Evolutionary conservation across 2,329 filamentous ascomycete genomes (phyloP), one percentile per base, ranked within the genome.

Genomic region (Monosporascus sp.): DNA sequence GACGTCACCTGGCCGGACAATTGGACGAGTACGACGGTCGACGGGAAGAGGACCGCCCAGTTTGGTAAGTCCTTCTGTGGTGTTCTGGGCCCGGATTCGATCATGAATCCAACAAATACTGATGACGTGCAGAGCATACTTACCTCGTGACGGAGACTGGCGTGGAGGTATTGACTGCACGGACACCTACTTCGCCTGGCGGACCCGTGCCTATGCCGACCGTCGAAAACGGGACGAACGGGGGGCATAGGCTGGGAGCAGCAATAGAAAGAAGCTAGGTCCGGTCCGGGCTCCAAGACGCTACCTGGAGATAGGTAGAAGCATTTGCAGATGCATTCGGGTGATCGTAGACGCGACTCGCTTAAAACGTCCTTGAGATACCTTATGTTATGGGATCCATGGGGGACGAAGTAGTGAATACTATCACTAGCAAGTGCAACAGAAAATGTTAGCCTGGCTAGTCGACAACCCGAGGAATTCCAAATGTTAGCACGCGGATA

Each of bases 1-100:
- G 94, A 99, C 67, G 88, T 94, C 69, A 97, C 91, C 0, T 99
- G 94, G 94, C 94, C 94, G 0, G 94, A 99, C 69, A 90, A 97
- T 75, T 99, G 94, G 94, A 99, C 94, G 1, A 96, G 91, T 71
- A 89, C 90, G 5, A 99, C 94, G 0, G 82, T 86, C 52, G 94
- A 99, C 68, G 94, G 94, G 49, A 89, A 88, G 71, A 79, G 83
- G 67, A 96, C 92, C 17, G 94, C 94, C 9, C 94, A 99, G 68
- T 99, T 99, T 66, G 88, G 87, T 90, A 75, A 70, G 84, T 72
- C 31, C 11, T 35, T 35, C 31, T 35, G 31, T 35, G 9, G 31
- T 35, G 11, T 35, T 35, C 24, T 31, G 17, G 38, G 17, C 18
- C 38, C 38, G 17, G 38, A 17, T 41, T 41, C 18, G 4, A 41